Conservation (phyloP, 177 flowering plant species). For the Vitis hybrid region DNA sequence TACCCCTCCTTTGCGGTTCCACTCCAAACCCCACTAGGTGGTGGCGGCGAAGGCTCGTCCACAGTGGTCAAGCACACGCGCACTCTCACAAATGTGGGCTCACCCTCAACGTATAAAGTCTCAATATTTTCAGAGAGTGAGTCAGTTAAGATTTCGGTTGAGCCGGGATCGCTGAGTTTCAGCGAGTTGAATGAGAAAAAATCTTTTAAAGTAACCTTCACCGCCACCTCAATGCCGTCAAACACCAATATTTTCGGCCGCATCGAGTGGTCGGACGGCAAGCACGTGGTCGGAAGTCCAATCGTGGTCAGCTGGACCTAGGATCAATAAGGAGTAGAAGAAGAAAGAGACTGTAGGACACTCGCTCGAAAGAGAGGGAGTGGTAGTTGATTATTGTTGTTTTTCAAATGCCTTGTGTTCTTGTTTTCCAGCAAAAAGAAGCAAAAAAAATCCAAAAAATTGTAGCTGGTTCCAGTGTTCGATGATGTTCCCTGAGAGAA, state of each 20-base stretch:
- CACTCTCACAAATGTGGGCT: slow-evolving; percentile 60
- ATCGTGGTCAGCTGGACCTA: slow-evolving; percentile 71
- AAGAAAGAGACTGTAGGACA: background rate
- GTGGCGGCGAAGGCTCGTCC: slow-evolving; percentile 15
- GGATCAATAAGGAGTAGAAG: background rate
- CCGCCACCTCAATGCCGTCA: slow-evolving; percentile 37
- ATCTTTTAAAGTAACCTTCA: slow-evolving; percentile 53
- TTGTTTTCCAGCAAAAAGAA: no score
- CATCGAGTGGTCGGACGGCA: slow-evolving; percentile 69
- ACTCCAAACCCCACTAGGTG: slow-evolving; percentile 9
- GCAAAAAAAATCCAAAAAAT: no score
- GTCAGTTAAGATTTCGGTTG: slow-evolving; percentile 46
- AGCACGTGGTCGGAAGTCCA: slow-evolving; percentile 55
- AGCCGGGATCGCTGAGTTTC: slow-evolving; percentile 47
- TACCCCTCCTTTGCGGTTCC: slow-evolving; percentile 63
- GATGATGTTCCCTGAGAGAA: slow-evolving; percentile 6
- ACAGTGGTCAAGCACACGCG: slow-evolving; percentile 44
- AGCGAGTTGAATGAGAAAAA: slow-evolving; percentile 42
- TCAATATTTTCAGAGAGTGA: slow-evolving; percentile 20
- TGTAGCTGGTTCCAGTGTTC: background rate
- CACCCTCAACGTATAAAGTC: slow-evolving; percentile 49
- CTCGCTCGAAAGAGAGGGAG: background rate
- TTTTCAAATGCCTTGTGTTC: no score
- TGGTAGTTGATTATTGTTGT: background rate
- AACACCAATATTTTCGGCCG: slow-evolving; percentile 40